Conservation (phyloP, 78 protist species). For the Anaeramoeba flamelloides region DNA sequence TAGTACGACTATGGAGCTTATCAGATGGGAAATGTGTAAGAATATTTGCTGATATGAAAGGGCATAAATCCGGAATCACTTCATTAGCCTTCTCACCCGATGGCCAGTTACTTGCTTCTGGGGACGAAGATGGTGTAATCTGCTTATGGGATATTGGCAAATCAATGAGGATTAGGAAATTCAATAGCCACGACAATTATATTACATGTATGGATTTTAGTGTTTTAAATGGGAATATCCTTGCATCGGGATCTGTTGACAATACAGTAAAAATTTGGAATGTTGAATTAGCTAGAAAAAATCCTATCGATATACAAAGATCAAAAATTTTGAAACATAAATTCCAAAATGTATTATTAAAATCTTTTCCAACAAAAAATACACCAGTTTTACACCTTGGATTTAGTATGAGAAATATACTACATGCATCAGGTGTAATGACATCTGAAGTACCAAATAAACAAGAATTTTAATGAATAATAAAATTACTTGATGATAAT, state of each 20-base stretch:
- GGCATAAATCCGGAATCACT: background rate
- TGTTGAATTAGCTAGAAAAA: conserved; percentile 12
- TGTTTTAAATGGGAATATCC: conserved; percentile 18
- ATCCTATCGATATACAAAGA: background rate
- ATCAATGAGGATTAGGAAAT: conserved; percentile 27
- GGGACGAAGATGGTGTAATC: conserved; percentile 39
- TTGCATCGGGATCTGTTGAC: conserved; percentile 53
- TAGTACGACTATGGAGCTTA: background rate
- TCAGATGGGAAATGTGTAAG: background rate
- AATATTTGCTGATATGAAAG: background rate
- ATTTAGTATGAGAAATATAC: background rate
- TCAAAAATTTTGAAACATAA: too few relatives aligned
- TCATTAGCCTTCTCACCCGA: conserved; percentile 43
- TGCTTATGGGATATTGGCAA: conserved; percentile 47
- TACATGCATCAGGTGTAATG: background rate
- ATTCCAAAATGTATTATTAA: background rate
- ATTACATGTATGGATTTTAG: conserved; percentile 39
- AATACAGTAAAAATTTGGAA: conserved; percentile 66
- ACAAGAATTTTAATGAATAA: too few relatives aligned
- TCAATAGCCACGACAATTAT: conserved; percentile 39
- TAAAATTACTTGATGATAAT: too few relatives aligned
- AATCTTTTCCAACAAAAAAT: background rate
- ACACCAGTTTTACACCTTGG: background rate
- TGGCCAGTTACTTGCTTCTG: conserved; percentile 45
- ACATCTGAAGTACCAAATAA: too few relatives aligned